phyloP scores from a whole-genome alignment of 257 asterid genomes.

The Lycium barbarum region DNA sequence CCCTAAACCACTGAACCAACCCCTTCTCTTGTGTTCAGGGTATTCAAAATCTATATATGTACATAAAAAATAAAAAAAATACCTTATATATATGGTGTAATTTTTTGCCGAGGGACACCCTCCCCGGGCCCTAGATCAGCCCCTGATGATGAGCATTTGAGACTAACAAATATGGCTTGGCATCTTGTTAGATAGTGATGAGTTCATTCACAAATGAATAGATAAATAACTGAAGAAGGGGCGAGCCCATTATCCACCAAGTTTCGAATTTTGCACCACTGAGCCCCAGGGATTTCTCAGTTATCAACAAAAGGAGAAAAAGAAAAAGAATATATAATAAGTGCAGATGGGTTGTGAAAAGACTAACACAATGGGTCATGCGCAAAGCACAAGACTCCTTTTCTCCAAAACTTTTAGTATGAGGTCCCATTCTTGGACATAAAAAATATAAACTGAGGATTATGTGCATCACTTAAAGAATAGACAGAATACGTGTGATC shows the following conservation, averaged over 20 bases:
- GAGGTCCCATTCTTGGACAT: background rate
- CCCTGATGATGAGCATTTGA: background rate
- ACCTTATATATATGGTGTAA: no score
- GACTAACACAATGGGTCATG: background rate
- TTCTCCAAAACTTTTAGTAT: background rate
- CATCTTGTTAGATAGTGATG: background rate
- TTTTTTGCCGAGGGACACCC: no score
- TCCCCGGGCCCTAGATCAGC: no score
- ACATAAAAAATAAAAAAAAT: no score
- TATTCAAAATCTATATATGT: no score
- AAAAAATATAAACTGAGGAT: background rate
- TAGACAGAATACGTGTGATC: background rate
- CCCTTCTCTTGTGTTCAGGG: no score
- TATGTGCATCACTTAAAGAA: background rate
- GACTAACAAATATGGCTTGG: background rate
- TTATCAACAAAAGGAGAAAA: background rate
- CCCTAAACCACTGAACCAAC: no score
- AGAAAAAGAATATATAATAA: background rate
- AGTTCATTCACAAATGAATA: conserved; percentile 14
- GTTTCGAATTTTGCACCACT: background rate
- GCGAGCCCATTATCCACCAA: background rate
- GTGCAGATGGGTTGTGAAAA: background rate
- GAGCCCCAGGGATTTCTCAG: conserved; percentile 2
- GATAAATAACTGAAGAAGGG: background rate
- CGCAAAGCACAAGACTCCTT: background rate